A percentile compares a stretch with the other conserved stretches of the same genome.
These are phyloP conservation scores for Vaccinium corymbosum DNA, from an alignment of 148 eudicot genomes.

Conservation along the genomic window DNA sequence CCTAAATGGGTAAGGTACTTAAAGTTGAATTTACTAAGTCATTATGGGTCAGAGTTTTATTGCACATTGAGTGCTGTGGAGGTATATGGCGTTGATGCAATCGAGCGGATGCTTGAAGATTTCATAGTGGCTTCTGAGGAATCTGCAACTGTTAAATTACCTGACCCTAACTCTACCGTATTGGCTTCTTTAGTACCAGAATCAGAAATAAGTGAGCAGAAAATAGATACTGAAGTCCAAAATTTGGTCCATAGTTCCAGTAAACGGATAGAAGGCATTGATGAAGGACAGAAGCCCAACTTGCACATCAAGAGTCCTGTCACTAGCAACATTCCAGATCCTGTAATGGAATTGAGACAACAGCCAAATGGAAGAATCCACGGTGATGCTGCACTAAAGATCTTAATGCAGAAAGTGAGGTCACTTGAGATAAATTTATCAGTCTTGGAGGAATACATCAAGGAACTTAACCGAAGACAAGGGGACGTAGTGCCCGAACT, in stretches of 20 bases:
- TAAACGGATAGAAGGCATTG: conserved; percentile 35
- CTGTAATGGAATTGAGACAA: conserved; percentile 38
- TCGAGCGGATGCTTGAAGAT: conserved; percentile 92
- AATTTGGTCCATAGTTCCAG: conserved; percentile 27
- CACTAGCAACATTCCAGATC: conserved; percentile 42
- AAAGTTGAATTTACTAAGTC: conserved; percentile 63
- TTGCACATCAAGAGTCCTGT: conserved; percentile 38
- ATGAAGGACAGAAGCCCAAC: conserved; percentile 32
- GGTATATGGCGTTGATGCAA: conserved; percentile 90
- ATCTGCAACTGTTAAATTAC: conserved; percentile 25
- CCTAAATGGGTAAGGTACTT: conserved; percentile 84
- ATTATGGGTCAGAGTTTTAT: conserved; percentile 84
- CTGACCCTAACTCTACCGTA: conserved; percentile 43
- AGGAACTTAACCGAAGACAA: conserved; percentile 62
- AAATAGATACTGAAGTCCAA: conserved; percentile 33
- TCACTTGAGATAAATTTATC: conserved; percentile 75
- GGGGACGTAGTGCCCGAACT: conserved; percentile 63
- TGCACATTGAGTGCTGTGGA: conserved; percentile 77
- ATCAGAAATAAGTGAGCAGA: conserved; percentile 23
- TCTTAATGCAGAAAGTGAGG: conserved; percentile 82
- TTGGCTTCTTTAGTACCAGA: conserved; percentile 33
- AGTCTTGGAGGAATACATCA: conserved; percentile 69
- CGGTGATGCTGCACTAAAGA: conserved; percentile 74
- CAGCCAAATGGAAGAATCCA: conserved; percentile 63
- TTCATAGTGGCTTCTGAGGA: conserved; percentile 57